Conservation (phyloP, 495 filamentous ascomycete genomes). For the Aspergillus sclerotioniger region DNA sequence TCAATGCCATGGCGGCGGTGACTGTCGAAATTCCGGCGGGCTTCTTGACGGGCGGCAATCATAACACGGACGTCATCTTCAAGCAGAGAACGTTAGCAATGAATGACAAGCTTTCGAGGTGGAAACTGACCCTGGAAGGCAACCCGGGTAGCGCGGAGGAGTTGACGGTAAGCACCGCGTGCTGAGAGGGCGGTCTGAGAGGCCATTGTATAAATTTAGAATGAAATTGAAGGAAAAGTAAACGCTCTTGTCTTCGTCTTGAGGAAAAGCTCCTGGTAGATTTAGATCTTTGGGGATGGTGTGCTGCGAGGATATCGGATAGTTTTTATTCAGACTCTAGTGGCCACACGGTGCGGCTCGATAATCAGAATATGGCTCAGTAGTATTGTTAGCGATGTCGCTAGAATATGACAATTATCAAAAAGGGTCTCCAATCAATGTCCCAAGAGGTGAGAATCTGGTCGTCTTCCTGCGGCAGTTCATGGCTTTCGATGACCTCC, state of each 20-base stretch:
- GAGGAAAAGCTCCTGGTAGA: too few relatives aligned
- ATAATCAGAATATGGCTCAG: too few relatives aligned
- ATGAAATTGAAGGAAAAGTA: not conserved
- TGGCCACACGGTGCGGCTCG: not conserved
- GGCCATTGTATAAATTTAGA: slow-evolving; percentile 18
- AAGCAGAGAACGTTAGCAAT: slow-evolving; percentile 1
- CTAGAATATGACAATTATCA: too few relatives aligned
- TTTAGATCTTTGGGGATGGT: not conserved
- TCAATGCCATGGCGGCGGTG: slow-evolving; percentile 57
- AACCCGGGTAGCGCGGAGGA: slow-evolving; percentile 77
- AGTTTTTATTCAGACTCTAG: not conserved
- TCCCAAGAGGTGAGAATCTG: too few relatives aligned
- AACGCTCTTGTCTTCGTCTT: too few relatives aligned
- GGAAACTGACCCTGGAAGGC: slow-evolving; percentile 72
- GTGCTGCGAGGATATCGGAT: not conserved
- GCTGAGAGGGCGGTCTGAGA: slow-evolving; percentile 52
- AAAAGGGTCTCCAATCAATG: not conserved
- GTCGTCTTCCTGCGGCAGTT: not conserved
- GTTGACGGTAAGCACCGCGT: slow-evolving; percentile 72
- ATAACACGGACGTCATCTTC: slow-evolving; percentile 69
- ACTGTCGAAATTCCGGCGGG: slow-evolving; percentile 67
- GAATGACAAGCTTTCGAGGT: not conserved
- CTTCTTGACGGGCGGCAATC: slow-evolving; percentile 64
- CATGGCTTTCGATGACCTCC: slow-evolving; percentile 23
- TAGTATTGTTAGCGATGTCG: too few relatives aligned